Percentiles rank a stretch among this genome's conserved stretches.
Conservation (phyloP, 352 stramenopile species). For the Pelagophyceae sp. region DNA sequence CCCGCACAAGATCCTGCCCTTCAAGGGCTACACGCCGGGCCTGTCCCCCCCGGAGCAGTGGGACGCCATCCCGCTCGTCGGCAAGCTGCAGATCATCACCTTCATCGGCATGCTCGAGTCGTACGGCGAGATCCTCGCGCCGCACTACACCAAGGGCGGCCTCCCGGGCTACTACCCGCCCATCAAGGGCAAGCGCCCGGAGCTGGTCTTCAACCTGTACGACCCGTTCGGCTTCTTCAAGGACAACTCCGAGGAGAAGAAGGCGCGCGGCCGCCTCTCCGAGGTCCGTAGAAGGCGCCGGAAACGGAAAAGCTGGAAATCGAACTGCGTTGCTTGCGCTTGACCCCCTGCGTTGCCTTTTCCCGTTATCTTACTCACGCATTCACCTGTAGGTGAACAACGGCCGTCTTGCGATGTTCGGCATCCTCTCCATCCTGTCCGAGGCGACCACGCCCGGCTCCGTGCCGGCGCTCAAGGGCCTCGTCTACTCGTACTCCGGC, state of each 20-base stretch:
- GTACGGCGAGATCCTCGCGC: constrained; percentile 41
- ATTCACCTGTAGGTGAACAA: too few relatives aligned
- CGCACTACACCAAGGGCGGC: constrained; percentile 48
- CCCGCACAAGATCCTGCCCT: constrained; percentile 6
- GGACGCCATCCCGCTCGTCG: constrained; percentile 33
- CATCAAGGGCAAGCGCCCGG: constrained; percentile 40
- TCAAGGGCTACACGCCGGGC: constrained; percentile 30
- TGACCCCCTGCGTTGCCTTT: too few relatives aligned
- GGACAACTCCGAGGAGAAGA: constrained; percentile 46
- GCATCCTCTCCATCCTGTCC: constrained; percentile 42
- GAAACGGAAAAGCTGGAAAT: too few relatives aligned
- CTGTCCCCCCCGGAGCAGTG: constrained; percentile 36
- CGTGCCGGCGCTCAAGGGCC: constrained; percentile 33
- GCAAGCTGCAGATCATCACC: constrained; percentile 40
- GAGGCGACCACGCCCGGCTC: constrained; percentile 35
- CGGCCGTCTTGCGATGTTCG: constrained; percentile 40
- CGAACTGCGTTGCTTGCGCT: too few relatives aligned
- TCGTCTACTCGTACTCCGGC: constrained; percentile 33
- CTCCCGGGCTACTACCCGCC: constrained; percentile 44
- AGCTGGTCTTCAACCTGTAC: constrained; percentile 46
- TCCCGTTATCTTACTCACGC: too few relatives aligned
- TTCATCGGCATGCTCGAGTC: constrained; percentile 45
- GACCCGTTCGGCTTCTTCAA: constrained; percentile 51
- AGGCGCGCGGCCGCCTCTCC: constrained; percentile 36
- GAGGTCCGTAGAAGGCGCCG: too few relatives aligned